These are phyloP conservation scores for Letharia lupina DNA, from an alignment of 495 filamentous ascomycete genomes.

Conservation along the genomic window DNA sequence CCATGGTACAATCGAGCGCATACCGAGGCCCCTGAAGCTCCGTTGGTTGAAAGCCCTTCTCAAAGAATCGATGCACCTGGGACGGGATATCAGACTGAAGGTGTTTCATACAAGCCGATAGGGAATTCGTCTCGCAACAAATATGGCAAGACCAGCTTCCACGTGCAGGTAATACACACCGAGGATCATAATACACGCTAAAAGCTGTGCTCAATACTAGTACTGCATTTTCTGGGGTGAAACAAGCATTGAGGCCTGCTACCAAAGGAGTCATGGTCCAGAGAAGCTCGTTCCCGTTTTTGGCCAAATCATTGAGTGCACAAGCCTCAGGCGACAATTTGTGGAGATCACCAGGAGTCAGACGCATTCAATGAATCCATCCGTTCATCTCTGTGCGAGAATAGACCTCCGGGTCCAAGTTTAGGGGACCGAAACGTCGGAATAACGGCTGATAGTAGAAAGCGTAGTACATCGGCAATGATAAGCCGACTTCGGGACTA, in stretches of 20 bases:
- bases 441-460: slow-evolving; percentile 9
- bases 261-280: slow-evolving; percentile 1
- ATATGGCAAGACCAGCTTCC: not conserved
- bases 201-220: not conserved
- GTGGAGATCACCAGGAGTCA: not conserved
- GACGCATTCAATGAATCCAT: not conserved
- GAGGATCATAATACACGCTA: not conserved
- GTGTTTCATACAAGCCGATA: not conserved
- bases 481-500: not conserved
- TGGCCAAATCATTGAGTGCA: not conserved
- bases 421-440: not conserved
- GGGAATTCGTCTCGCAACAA: not conserved
- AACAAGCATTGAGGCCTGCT: not conserved
- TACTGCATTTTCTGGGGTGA: not conserved
- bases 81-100: not conserved
- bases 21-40: not conserved
- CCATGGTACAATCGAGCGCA: not conserved
- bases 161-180: not conserved
- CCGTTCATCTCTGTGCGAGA: not conserved
- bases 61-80: not conserved
- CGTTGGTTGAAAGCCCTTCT: not conserved
- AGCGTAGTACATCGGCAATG: slow-evolving; percentile 8
- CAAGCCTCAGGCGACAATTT: not conserved
- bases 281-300: not conserved
- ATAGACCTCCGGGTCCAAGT: not conserved